A percentile compares a stretch with the other conserved stretches of the same genome.
Conservation (phyloP, 176 grass and related monocot species). For the Triticum turgidum region DNA sequence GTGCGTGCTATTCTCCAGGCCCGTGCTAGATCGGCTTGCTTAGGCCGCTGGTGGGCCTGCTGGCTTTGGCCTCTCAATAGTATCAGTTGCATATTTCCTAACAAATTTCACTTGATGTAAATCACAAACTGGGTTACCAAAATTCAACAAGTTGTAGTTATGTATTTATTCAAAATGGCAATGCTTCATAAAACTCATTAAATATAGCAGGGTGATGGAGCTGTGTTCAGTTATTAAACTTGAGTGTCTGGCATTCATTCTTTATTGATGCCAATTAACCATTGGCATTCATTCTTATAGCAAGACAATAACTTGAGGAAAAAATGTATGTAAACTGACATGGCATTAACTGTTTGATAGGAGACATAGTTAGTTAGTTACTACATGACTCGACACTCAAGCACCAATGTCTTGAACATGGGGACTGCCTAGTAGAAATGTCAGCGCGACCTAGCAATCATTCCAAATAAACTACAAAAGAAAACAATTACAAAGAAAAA, state of each 20-base stretch:
- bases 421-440: background rate
- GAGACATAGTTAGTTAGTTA: background rate
- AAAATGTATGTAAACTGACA: background rate
- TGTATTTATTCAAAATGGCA: background rate
- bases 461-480: slow-evolving; percentile 7
- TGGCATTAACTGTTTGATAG: slow-evolving; percentile 4
- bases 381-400: background rate
- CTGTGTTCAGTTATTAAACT: background rate
- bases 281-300: background rate
- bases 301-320: background rate
- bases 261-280: background rate
- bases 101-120: background rate
- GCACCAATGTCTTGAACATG: background rate
- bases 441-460: background rate
- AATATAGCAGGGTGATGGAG: background rate
- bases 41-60: too few species aligned
- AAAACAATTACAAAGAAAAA: background rate
- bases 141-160: background rate
- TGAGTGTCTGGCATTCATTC: background rate
- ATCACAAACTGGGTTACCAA: background rate
- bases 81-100: too few species aligned
- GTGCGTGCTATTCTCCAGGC: too few species aligned
- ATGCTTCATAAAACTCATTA: background rate
- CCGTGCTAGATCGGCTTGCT: too few species aligned
- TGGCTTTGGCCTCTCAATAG: too few species aligned